Evolutionary conservation across 805 yeast species (phyloP).

Genomic region (Pichia ethanolica): DNA sequence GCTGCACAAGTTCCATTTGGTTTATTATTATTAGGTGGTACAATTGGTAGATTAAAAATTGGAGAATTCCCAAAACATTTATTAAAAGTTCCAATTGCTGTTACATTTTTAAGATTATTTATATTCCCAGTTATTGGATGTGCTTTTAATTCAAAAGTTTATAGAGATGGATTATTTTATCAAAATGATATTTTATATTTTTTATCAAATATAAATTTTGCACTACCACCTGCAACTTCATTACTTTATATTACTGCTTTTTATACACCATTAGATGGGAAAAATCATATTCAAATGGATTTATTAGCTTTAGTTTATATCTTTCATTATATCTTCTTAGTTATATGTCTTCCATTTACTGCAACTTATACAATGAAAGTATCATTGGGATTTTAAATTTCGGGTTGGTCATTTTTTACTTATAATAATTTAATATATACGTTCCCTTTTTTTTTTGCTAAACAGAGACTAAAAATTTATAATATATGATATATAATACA

Average conservation of each 20-base stretch:
- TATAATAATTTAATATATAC: no score
- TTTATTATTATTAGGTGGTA: conserved; percentile 73
- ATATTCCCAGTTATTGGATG: conserved; percentile 76
- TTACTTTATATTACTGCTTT: conserved; percentile 85
- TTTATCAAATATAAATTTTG: conserved; percentile 64
- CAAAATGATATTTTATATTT: conserved; percentile 57
- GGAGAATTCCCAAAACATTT: conserved; percentile 59
- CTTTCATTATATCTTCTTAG: conserved; percentile 62
- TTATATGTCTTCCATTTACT: conserved; percentile 65
- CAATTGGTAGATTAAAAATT: conserved; percentile 68
- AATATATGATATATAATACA: no score
- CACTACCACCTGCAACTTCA: conserved; percentile 84
- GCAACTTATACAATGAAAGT: conserved; percentile 61
- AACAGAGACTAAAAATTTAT: no score
- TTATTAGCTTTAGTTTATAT: conserved; percentile 72
- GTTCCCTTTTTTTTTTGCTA: no score
- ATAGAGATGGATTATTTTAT: conserved; percentile 56
- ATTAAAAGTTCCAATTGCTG: conserved; percentile 54
- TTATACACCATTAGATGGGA: conserved; percentile 58
- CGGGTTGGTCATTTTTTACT: not conserved
- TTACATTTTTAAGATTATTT: conserved; percentile 53
- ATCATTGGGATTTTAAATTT: conserved; percentile 31
- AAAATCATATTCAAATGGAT: conserved; percentile 65
- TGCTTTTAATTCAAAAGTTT: conserved; percentile 54
- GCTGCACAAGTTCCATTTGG: conserved; percentile 88